These are phyloP conservation scores for Nothophoma quercina DNA, from an alignment of 2,329 filamentous ascomycete genomes.

Conservation along the genomic window DNA sequence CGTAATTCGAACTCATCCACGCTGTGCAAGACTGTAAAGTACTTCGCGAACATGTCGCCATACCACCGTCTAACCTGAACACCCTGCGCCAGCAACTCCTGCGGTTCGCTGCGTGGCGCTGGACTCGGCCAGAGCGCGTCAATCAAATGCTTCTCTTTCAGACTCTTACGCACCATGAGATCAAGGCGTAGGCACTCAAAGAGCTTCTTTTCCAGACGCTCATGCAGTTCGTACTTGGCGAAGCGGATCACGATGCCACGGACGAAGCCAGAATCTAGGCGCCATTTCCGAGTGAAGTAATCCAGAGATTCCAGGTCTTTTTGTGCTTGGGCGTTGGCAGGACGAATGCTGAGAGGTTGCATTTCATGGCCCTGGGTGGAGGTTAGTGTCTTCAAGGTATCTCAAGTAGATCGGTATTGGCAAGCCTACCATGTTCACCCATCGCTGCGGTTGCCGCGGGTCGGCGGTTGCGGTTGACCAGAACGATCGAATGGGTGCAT, in stretches of 20 bases:
- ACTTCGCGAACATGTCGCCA: slow-evolving; percentile 50
- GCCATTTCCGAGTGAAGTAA: slow-evolving; percentile 41
- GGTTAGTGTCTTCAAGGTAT: not conserved
- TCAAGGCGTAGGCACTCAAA: slow-evolving; percentile 44
- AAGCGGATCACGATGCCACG: slow-evolving; percentile 44
- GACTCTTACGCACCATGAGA: slow-evolving; percentile 47
- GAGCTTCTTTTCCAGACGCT: slow-evolving; percentile 48
- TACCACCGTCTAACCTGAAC: slow-evolving; percentile 47
- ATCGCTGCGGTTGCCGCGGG: slow-evolving; percentile 39
- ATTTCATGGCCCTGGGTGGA: slow-evolving; percentile 40
- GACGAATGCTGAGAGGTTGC: slow-evolving; percentile 34
- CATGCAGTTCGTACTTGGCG: slow-evolving; percentile 45
- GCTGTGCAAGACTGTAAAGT: slow-evolving; percentile 41
- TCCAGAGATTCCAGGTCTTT: slow-evolving; percentile 47
- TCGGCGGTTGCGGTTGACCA: slow-evolving; percentile 47
- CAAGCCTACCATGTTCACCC: slow-evolving; percentile 36
- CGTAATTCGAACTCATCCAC: slow-evolving; percentile 42
- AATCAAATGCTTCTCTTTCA: slow-evolving; percentile 49
- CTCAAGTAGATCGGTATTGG: no score
- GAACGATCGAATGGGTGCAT: slow-evolving; percentile 46
- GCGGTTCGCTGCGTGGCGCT: slow-evolving; percentile 34
- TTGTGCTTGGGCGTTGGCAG: slow-evolving; percentile 48
- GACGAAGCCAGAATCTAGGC: slow-evolving; percentile 43
- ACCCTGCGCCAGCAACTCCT: slow-evolving; percentile 42
- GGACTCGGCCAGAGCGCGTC: slow-evolving; percentile 47